Evolutionary conservation across 2,329 filamentous ascomycete genomes (phyloP).

Genomic region (Exserohilum turcica): DNA sequence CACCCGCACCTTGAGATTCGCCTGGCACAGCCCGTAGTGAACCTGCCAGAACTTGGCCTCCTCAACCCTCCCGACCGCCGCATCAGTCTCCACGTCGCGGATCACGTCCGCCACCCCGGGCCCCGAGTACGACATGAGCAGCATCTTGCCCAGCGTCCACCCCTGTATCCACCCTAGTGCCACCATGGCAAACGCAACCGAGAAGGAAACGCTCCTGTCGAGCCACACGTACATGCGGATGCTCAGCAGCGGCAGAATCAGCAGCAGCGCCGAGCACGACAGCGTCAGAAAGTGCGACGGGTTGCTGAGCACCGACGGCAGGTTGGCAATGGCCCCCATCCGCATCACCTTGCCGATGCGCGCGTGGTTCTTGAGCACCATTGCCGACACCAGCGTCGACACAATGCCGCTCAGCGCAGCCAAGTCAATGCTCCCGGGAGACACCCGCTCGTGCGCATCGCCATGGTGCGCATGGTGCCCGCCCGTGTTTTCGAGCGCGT

Average conservation of each 20-base stretch:
- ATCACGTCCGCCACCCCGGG: constrained; percentile 73
- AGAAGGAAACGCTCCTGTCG: constrained; percentile 78
- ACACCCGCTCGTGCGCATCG: constrained; percentile 68
- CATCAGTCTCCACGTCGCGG: constrained; percentile 81
- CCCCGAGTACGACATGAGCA: constrained; percentile 85
- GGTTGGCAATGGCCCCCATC: constrained; percentile 77
- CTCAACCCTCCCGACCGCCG: constrained; percentile 75
- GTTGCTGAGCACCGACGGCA: constrained; percentile 88
- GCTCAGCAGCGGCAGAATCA: constrained; percentile 80
- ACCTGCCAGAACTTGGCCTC: constrained; percentile 98
- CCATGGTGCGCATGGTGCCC: constrained; percentile 75
- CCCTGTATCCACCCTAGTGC: constrained; percentile 81
- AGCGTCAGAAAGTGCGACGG: constrained; percentile 94
- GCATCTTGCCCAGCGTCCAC: constrained; percentile 85
- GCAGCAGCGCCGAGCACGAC: constrained; percentile 78
- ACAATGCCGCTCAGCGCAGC: constrained; percentile 81
- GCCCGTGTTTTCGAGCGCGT: constrained; percentile 78
- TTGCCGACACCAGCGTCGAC: constrained; percentile 83
- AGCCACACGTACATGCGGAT: constrained; percentile 82
- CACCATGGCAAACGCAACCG: constrained; percentile 88
- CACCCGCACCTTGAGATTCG: constrained; percentile 83
- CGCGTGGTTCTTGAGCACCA: constrained; percentile 86
- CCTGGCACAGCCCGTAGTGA: constrained; percentile 95
- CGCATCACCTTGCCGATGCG: constrained; percentile 91
- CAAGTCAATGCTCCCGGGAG: constrained; percentile 77